Evolutionary conservation across 495 filamentous ascomycete species (phyloP), one percentile per base, ranked within the genome.

Genomic region (Xylaria castorea): DNA sequence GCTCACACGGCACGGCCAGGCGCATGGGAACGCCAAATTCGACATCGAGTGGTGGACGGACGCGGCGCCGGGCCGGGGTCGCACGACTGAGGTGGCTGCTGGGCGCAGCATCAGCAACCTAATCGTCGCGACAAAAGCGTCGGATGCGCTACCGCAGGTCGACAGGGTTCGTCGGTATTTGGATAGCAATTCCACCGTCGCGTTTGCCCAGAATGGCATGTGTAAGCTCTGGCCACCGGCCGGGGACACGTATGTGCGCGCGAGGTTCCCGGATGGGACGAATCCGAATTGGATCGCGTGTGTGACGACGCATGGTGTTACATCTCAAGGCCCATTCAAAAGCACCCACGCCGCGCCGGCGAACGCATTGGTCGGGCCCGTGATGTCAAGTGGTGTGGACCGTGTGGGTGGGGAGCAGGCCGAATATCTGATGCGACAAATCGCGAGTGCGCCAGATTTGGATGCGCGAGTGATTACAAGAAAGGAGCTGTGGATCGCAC

Each of bases 161-260:
- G 77, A 85, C 27, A 76, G 83, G 6, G 80, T 97, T 18, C 83
- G 83, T 5, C 82, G 91, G 62, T 90, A 95, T 12, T 81, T 97
- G 22, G 85, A 80, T 6, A 76, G 79, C 5, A 78, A 85, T 2
- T 92, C 91, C 11, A 92, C 92, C 0, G 87, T 97, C 38, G 82
- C 92, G 14, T 91, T 97, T 57, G 77, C 94, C 25, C 94, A 97
- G 75, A 97, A 97, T 73, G 94, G 94, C 25, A 91, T 97, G 91
- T 94, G 80, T 70, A 78, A 85, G 66, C 76, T 87, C 8, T 81
- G 94, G 62, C 95, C 94, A 75, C 88, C 92, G 6, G 84, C 93
- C 73, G 82, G 82, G 8, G 70, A 71, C 8, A 36, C 64, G 12
- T 83, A 83, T 64, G 75, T 74, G 22, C 48, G 32, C 4, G 63